These are phyloP conservation scores for Aspergillus conjunctus DNA, from an alignment of 495 filamentous ascomycete genomes.

Conservation along the genomic window DNA sequence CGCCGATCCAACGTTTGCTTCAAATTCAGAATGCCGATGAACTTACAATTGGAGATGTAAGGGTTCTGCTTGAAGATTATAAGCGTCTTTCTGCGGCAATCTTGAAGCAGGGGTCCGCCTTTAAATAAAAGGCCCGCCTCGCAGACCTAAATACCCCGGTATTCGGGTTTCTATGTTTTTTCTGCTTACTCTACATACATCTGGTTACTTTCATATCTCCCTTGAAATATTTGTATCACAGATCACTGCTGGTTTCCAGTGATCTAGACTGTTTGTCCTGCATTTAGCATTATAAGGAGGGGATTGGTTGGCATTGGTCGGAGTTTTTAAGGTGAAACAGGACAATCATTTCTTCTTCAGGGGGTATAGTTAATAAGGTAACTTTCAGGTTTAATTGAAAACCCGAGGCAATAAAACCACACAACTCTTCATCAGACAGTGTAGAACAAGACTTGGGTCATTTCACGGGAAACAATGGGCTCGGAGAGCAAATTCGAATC, in stretches of 20 bases:
- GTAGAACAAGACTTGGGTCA: no score
- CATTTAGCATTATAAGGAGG: slow-evolving; percentile 14
- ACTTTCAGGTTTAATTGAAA: not conserved
- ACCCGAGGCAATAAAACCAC: no score
- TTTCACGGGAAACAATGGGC: no score
- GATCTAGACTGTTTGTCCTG: slow-evolving; percentile 6
- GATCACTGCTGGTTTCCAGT: slow-evolving; percentile 25
- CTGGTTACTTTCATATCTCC: not conserved
- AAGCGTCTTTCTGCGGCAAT: slow-evolving; percentile 65
- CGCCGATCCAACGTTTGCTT: slow-evolving; percentile 79
- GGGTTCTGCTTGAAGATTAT: slow-evolving; percentile 84
- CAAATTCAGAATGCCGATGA: slow-evolving; percentile 76
- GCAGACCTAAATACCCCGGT: no score
- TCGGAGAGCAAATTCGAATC: no score
- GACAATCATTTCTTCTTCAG: slow-evolving; percentile 7
- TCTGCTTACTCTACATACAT: not conserved
- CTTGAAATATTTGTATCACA: not conserved
- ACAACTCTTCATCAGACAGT: no score
- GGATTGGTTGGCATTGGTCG: slow-evolving; percentile 18
- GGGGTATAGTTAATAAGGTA: slow-evolving; percentile 14
- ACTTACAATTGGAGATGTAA: slow-evolving; percentile 77
- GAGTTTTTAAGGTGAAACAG: slow-evolving; percentile 10
- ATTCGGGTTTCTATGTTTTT: not conserved
- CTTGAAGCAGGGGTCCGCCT: slow-evolving; percentile 38
- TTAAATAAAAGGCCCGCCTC: slow-evolving; percentile 6